Conservation (phyloP, 805 yeast species). For the Saccharomycopsis amapae region DNA sequence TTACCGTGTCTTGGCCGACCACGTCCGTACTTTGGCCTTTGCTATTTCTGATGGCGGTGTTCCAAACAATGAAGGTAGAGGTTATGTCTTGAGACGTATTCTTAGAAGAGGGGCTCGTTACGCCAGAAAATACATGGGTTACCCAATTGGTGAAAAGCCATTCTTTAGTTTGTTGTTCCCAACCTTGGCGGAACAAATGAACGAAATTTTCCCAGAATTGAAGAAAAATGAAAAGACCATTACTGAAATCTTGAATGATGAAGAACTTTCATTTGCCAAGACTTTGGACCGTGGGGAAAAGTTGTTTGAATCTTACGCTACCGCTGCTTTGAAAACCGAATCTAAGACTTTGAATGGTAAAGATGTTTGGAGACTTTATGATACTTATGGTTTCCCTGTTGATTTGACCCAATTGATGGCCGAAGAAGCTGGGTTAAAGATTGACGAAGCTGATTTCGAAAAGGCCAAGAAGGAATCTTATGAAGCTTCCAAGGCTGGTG, state of each 20-base stretch:
- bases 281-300: slow-evolving; percentile 98
- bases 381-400: slow-evolving; percentile 98
- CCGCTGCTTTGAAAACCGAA: slow-evolving; percentile 67
- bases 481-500: slow-evolving; percentile 92
- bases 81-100: slow-evolving; percentile 94
- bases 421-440: slow-evolving; percentile 89
- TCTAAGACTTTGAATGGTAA: slow-evolving; percentile 77
- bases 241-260: slow-evolving; percentile 90
- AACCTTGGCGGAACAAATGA: slow-evolving; percentile 81
- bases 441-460: slow-evolving; percentile 90
- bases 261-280: slow-evolving; percentile 89
- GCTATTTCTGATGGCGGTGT: slow-evolving; percentile 99
- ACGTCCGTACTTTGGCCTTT: slow-evolving; percentile 92
- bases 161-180: slow-evolving; percentile 92
- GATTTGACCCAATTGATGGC: slow-evolving; percentile 98
- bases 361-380: slow-evolving; percentile 98
- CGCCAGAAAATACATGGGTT: slow-evolving; percentile 91
- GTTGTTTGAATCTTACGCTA: slow-evolving; percentile 88
- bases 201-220: slow-evolving; percentile 82
- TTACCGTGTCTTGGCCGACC: slow-evolving; percentile 96
- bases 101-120: slow-evolving; percentile 97
- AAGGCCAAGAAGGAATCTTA: slow-evolving; percentile 80
- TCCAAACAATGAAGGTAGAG: slow-evolving; percentile 98
- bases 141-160: slow-evolving; percentile 70
- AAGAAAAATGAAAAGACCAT: slow-evolving; percentile 58